phyloP scores from a whole-genome alignment of 768 basidiomycete genomes.

The Omphalotus guepiniiformis region DNA sequence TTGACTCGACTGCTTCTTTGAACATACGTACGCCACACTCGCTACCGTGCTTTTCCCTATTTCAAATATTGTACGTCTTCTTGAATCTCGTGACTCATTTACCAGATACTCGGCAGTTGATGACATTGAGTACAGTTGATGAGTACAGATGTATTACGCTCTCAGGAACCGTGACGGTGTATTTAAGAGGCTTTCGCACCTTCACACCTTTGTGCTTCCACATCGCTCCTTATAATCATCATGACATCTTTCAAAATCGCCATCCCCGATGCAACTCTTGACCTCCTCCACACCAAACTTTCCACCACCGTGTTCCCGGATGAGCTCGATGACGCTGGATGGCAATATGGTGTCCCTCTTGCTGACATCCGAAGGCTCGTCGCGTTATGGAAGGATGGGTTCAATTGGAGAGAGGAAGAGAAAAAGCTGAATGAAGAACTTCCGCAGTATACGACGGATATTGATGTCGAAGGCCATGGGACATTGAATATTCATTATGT shows the following conservation, averaged over 20 bases:
- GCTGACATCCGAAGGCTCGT: constrained; percentile 4
- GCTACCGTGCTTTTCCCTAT: no score
- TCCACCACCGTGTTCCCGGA: constrained; percentile 1
- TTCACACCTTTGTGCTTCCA: no score
- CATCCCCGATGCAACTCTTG: neutral
- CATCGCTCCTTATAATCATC: no score
- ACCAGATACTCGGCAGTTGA: no score
- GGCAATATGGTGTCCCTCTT: constrained; percentile 6
- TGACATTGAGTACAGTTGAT: no score
- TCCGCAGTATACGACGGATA: constrained; percentile 10
- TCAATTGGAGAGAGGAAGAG: constrained; percentile 5
- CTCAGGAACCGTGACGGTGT: no score
- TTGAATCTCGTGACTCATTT: no score
- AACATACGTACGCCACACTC: no score
- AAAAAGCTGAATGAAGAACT: constrained; percentile 20
- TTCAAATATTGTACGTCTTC: no score
- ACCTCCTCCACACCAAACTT: neutral
- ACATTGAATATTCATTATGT: constrained; percentile 25
- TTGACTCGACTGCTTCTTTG: no score
- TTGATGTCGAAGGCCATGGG: constrained; percentile 15
- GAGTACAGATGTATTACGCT: no score
- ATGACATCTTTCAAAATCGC: constrained; percentile 5
- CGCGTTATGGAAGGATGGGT: constrained; percentile 2
- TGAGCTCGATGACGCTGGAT: constrained; percentile 4
- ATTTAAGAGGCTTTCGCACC: no score